These are phyloP conservation scores for Penstemon eatonii DNA, from an alignment of 257 asterid genomes.

Conservation along the genomic window DNA sequence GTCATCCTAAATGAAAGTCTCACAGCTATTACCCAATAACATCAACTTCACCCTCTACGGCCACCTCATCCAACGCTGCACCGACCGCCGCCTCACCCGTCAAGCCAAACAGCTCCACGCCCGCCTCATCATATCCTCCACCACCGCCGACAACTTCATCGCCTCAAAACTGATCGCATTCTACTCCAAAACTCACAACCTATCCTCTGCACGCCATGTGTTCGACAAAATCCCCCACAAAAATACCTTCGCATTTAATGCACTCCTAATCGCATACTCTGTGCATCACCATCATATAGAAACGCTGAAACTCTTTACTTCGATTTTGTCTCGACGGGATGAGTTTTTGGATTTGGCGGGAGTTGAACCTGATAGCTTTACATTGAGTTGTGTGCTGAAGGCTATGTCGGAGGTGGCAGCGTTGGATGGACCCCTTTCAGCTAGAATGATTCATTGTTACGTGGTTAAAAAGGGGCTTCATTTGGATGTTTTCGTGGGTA, in stretches of 20 bases:
- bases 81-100: constrained; percentile 54
- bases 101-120: constrained; percentile 80
- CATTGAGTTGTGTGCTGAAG: constrained; percentile 75
- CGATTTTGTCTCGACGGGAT: constrained; percentile 27
- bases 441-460: constrained; percentile 58
- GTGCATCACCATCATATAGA: constrained; percentile 44
- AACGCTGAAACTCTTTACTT: constrained; percentile 43
- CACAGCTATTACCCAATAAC: constrained; percentile 27
- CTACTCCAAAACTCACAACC: constrained; percentile 45
- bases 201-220: constrained; percentile 59
- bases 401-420: constrained; percentile 62
- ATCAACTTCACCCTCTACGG: constrained; percentile 59
- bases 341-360: constrained; percentile 29
- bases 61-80: constrained; percentile 61
- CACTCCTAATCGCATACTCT: constrained; percentile 70
- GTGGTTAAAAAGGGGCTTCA: constrained; percentile 60
- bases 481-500: constrained; percentile 59
- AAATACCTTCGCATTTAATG: constrained; percentile 75
- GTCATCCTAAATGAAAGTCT: constrained; percentile 38
- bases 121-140: constrained; percentile 49
- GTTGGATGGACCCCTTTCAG: constrained; percentile 26
- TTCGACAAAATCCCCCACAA: constrained; percentile 71
- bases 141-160: constrained; percentile 62
- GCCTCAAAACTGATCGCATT: constrained; percentile 75
- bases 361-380: constrained; percentile 59